Conservation (phyloP, 2,329 filamentous ascomycete genomes). For the Ophiostoma australiae region DNA sequence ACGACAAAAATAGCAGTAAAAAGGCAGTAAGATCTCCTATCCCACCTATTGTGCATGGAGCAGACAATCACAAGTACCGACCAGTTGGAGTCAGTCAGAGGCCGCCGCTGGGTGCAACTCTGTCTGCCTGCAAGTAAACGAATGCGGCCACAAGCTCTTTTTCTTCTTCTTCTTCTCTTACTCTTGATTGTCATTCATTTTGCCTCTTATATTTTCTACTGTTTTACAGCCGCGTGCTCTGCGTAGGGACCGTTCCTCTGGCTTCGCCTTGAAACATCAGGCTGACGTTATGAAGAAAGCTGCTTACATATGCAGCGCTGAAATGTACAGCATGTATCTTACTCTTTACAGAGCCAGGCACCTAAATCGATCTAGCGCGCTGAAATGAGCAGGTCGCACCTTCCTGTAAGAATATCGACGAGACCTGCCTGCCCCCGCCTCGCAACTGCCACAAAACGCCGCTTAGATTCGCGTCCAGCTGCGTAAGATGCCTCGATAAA, state of each 20-base stretch:
- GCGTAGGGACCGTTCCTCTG: background rate
- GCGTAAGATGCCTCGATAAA: background rate
- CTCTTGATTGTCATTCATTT: background rate
- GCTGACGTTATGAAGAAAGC: background rate
- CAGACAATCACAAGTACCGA: background rate
- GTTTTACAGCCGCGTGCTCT: background rate
- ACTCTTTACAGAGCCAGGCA: background rate
- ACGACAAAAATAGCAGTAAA: conserved; percentile 6
- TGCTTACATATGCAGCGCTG: background rate
- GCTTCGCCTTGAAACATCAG: background rate
- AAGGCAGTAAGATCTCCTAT: background rate
- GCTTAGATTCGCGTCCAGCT: background rate
- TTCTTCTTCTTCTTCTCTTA: background rate
- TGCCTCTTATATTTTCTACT: background rate
- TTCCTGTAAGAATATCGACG: background rate
- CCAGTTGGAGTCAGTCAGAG: background rate
- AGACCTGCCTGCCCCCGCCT: background rate
- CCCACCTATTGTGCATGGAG: background rate
- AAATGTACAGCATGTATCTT: background rate
- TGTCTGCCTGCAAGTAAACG: background rate
- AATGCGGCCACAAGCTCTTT: background rate
- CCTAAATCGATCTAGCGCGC: background rate
- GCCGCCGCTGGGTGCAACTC: conserved; percentile 5
- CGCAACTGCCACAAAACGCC: background rate
- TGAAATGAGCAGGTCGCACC: background rate